These are phyloP conservation scores for Mycena albidolilacea DNA, from an alignment of 768 basidiomycete genomes.

Conservation along the genomic window DNA sequence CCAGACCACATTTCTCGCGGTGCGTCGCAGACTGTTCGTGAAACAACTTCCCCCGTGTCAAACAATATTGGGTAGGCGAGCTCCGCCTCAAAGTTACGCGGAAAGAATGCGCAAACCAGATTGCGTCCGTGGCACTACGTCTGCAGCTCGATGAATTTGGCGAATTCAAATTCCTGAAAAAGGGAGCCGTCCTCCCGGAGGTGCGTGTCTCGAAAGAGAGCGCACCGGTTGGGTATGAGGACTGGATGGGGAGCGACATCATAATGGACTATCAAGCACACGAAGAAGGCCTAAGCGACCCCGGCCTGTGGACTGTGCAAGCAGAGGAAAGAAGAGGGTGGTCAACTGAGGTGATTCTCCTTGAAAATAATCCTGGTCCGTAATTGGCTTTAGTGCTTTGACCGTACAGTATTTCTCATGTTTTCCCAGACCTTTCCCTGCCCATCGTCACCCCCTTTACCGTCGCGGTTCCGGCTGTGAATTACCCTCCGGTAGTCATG, in stretches of 20 bases:
- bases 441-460: constrained; percentile 12
- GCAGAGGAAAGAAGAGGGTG: constrained; percentile 32
- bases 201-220: constrained; percentile 24
- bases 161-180: constrained; percentile 24
- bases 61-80: constrained; percentile 12
- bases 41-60: neutral
- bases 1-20: constrained; percentile 23
- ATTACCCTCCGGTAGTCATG: constrained; percentile 14
- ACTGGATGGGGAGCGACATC: neutral
- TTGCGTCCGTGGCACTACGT: constrained; percentile 30
- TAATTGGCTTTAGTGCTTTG: neutral
- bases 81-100: constrained; percentile 30
- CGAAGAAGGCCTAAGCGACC: constrained; percentile 24
- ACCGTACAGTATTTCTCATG: neutral
- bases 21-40: neutral
- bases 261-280: constrained; percentile 26
- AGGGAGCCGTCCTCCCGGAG: constrained; percentile 20
- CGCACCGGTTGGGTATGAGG: neutral
- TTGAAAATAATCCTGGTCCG: constrained; percentile 24
- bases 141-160: constrained; percentile 32
- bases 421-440: constrained; percentile 8
- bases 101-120: constrained; percentile 14
- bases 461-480: constrained; percentile 20
- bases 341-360: constrained; percentile 24
- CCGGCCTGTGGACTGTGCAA: constrained; percentile 24